These are phyloP conservation scores for Rhodotorula sp. DNA, from an alignment of 1,284 basidiomycete species.

Conservation along the genomic window DNA sequence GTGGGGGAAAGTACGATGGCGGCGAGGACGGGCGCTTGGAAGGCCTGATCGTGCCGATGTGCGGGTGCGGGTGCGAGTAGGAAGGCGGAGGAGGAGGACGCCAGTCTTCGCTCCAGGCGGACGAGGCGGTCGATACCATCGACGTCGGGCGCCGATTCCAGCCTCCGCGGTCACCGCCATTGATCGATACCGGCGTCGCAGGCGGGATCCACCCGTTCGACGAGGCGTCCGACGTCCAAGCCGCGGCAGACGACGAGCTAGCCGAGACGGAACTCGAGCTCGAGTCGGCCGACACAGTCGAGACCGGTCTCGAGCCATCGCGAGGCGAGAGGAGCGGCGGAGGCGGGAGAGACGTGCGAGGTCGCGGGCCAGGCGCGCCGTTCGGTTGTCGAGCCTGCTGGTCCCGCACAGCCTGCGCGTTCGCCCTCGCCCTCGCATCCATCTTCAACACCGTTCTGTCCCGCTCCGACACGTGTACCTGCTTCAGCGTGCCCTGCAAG, in stretches of 20 bases:
- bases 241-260: background rate
- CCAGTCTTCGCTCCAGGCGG: no score
- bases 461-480: constrained; percentile 46
- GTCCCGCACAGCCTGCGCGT: no score
- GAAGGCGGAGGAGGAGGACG: no score
- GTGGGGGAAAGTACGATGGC: background rate
- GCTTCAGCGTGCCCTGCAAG: constrained; percentile 61
- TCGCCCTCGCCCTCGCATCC: constrained; percentile 3
- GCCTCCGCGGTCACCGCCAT: no score
- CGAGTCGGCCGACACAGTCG: constrained; percentile 17
- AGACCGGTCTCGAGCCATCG: constrained; percentile 13
- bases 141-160: no score
- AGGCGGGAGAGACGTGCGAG: background rate
- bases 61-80: no score
- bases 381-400: no score
- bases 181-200: no score
- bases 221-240: background rate
- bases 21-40: no score
- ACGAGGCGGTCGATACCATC: no score
- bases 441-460: constrained; percentile 35
- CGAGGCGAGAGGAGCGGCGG: background rate
- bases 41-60: no score
- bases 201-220: background rate
- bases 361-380: no score
- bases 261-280: background rate